Conservation (phyloP, 108 stramenopile species). For the Cyclostephanos tholiformis region DNA sequence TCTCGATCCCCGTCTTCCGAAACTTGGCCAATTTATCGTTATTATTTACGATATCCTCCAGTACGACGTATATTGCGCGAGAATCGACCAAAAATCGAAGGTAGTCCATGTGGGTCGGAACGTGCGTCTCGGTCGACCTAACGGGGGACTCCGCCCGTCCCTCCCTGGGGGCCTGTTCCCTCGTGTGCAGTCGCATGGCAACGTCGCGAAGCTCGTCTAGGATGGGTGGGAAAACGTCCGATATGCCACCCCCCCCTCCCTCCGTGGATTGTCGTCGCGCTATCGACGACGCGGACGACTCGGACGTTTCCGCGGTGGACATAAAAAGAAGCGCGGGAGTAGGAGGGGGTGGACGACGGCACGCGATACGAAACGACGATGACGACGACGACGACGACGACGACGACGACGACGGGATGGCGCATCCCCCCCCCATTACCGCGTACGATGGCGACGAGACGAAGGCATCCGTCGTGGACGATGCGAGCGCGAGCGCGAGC, state of each 20-base stretch:
- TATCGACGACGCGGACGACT: conserved; percentile 1
- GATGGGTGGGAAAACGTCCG: conserved; percentile 22
- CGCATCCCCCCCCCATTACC: background rate
- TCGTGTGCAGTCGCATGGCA: conserved; percentile 92
- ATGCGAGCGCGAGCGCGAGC: background rate
- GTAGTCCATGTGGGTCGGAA: conserved; percentile 76
- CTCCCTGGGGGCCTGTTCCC: conserved; percentile 88
- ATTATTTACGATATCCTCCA: conserved; percentile 79
- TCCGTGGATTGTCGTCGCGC: background rate
- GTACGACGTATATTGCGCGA: conserved; percentile 72
- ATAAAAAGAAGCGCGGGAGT: background rate
- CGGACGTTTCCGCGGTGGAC: conserved; percentile 20
- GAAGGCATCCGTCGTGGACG: background rate
- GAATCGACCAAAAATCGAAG: conserved; percentile 84
- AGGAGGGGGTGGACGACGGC: too few species aligned
- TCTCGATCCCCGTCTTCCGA: conserved; percentile 86
- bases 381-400: too few species aligned
- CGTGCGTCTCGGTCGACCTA: conserved; percentile 52
- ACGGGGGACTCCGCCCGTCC: conserved; percentile 63
- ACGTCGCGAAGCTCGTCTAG: conserved; percentile 81
- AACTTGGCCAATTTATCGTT: conserved; percentile 61
- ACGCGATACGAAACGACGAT: too few species aligned
- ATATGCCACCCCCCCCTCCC: too few species aligned
- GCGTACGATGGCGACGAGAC: background rate
- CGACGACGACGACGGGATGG: background rate